A percentile compares a stretch with the other conserved stretches of the same genome.
Conservation (phyloP, 768 basidiomycete genomes). For the Pulveroboletus sp. region DNA sequence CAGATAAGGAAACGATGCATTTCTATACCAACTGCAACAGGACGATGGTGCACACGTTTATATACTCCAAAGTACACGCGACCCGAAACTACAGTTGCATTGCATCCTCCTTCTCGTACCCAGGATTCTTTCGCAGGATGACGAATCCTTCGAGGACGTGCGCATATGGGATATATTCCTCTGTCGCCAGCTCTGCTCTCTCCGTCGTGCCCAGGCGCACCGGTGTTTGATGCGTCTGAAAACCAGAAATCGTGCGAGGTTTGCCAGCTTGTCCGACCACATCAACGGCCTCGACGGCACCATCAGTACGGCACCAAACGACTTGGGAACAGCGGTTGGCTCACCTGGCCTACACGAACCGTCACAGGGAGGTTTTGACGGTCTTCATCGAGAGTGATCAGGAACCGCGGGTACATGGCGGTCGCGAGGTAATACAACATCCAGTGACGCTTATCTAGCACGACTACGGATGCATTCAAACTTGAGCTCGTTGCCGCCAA, state of each 20-base stretch:
- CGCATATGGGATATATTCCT: conserved; percentile 90
- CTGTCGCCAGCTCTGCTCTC: conserved; percentile 92
- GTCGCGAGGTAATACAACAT: conserved; percentile 96
- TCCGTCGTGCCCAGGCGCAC: conserved; percentile 94
- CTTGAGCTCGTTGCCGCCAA: neutral
- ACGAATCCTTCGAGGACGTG: conserved; percentile 91
- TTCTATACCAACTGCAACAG: neutral
- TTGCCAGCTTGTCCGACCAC: conserved; percentile 98
- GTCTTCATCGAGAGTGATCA: conserved; percentile 94
- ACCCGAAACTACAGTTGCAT: conserved; percentile 58
- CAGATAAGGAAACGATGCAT: neutral
- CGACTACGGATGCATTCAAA: conserved; percentile 46
- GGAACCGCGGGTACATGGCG: conserved; percentile 97
- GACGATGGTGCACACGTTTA: neutral
- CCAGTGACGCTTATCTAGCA: conserved; percentile 96
- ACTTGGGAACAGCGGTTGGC: conserved; percentile 12
- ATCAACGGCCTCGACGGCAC: conserved; percentile 70
- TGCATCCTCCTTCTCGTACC: conserved; percentile 81
- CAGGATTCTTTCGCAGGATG: conserved; percentile 87
- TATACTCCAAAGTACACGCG: conserved; percentile 1
- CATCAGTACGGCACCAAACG: conserved; percentile 1
- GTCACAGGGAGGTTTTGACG: conserved; percentile 83
- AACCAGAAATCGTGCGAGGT: conserved; percentile 91
- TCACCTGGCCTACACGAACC: conserved; percentile 88
- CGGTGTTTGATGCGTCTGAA: conserved; percentile 97